Evolutionary conservation across 495 filamentous ascomycete genomes (phyloP).

Genomic region (Parmelia sp.): DNA sequence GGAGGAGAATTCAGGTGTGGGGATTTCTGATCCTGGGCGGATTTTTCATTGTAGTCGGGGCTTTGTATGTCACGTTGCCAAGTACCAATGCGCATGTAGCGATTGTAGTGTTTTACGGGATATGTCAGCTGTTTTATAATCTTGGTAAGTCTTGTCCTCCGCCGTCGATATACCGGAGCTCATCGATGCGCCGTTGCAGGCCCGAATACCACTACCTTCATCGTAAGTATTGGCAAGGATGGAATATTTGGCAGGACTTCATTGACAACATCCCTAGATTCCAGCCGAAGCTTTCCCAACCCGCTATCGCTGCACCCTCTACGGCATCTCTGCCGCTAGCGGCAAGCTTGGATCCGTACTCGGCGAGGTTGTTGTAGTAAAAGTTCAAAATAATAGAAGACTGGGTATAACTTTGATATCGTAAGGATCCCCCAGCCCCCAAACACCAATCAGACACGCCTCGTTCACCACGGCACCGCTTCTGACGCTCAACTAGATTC

Average conservation of each 20-base stretch:
- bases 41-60: slow-evolving; percentile 45
- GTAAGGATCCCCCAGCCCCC: background rate
- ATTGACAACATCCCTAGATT: slow-evolving; percentile 28
- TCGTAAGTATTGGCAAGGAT: slow-evolving; percentile 29
- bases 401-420: slow-evolving; percentile 18
- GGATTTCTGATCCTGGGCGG: slow-evolving; percentile 43
- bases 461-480: no score
- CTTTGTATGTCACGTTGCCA: slow-evolving; percentile 41
- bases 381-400: slow-evolving; percentile 10
- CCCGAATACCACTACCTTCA: slow-evolving; percentile 57
- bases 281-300: slow-evolving; percentile 58
- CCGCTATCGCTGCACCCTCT: slow-evolving; percentile 51
- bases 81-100: slow-evolving; percentile 33
- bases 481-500: slow-evolving; percentile 17
- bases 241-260: background rate
- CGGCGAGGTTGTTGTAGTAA: slow-evolving; percentile 46
- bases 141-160: slow-evolving; percentile 37
- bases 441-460: no score
- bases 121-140: slow-evolving; percentile 60
- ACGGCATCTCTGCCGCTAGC: slow-evolving; percentile 48
- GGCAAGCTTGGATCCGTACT: slow-evolving; percentile 56
- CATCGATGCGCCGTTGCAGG: background rate
- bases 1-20: slow-evolving; percentile 43
- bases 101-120: slow-evolving; percentile 50
- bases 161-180: background rate